These are phyloP conservation scores for Coniochaeta sp. DNA, from an alignment of 2,329 filamentous ascomycete species.

Conservation along the genomic window DNA sequence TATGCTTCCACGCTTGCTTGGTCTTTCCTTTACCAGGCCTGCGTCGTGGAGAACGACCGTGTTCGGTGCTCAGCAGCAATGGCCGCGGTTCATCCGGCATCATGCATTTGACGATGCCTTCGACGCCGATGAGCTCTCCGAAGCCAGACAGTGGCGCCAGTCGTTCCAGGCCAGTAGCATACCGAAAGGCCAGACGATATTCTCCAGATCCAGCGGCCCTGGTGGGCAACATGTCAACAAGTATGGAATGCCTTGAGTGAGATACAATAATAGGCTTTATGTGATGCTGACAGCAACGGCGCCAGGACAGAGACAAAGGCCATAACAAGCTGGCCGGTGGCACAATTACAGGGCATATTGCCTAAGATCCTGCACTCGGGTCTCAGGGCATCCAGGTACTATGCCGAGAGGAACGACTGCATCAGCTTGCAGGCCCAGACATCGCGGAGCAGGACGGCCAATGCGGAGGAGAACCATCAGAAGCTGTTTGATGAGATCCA, in stretches of 20 bases:
- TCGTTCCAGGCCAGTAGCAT: slow-evolving; percentile 35
- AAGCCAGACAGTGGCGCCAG: slow-evolving; percentile 45
- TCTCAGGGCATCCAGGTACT: slow-evolving; percentile 48
- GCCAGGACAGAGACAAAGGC: slow-evolving; percentile 56
- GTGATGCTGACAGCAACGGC: background rate
- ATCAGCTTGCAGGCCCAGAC: slow-evolving; percentile 50
- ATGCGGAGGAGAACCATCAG: slow-evolving; percentile 43
- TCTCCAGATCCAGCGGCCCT: slow-evolving; percentile 52
- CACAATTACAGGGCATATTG: slow-evolving; percentile 36
- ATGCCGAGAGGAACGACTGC: slow-evolving; percentile 41
- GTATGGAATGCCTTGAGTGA: slow-evolving; percentile 24
- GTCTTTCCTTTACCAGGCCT: background rate
- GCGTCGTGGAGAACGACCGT: background rate
- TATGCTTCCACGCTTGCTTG: background rate
- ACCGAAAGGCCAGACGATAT: slow-evolving; percentile 45
- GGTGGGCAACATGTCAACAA: slow-evolving; percentile 59
- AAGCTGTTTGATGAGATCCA: slow-evolving; percentile 23
- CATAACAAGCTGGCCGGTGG: slow-evolving; percentile 43
- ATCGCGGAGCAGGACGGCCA: slow-evolving; percentile 42
- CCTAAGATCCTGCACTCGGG: slow-evolving; percentile 39
- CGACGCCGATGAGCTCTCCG: slow-evolving; percentile 41
- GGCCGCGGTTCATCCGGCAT: slow-evolving; percentile 23
- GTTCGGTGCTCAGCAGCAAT: background rate
- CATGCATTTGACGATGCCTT: slow-evolving; percentile 41
- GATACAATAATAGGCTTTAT: background rate